Base-by-base conservation (phyloP, 495 filamentous ascomycete species). In the Bathelium albidoporum region DNA sequence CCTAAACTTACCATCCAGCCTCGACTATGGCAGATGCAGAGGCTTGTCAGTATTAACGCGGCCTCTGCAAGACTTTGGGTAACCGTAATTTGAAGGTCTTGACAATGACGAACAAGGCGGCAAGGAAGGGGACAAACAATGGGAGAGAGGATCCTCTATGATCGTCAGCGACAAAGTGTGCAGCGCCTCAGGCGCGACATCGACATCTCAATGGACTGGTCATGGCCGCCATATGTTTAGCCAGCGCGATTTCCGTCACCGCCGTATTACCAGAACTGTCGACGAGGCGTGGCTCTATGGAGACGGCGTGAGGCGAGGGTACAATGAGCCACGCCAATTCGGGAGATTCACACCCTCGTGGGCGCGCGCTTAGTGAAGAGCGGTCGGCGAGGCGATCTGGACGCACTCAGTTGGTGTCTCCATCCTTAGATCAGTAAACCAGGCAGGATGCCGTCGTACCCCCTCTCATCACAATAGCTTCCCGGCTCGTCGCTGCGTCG, bases 281-380 rank as follows among this genome's bases (percentile, higher is more conserved):
- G n/a, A 16, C 22, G 36, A 49, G n/a, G n/a, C 34, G 14, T 26
- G 49, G 49, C 49, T 26, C 29, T 55, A 24, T 29, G 49, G 4
- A 55, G 49, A 11, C 18, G 44, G 44, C 34, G 34, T 14, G 34
- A 5, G 34, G 34, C 34, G 34, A 5, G 34, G 34, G 14, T 5
- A 39, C 14, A 55, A 28, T 26, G 24, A 29, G 20, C 49, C 24
- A 55, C 29, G 49, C 49, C 49, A 9, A 29, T 55, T 55, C 16
- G 20, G 24, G 49, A 26, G 20, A 24, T 9, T n/a, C n/a, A n/a
- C n/a, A n/a, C n/a, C n/a, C n/a, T 29, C 29, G 49, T 29, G 22
- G 49, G 49, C 49, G 49, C 49, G 49, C 49, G 49, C 49, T 55
- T 55, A 55, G 49, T 28, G 24, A 16, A 55, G 22, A 55, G 49